phyloP scores from a whole-genome alignment of 2,329 filamentous ascomycete species.

The Sordariomycetes sp. region DNA sequence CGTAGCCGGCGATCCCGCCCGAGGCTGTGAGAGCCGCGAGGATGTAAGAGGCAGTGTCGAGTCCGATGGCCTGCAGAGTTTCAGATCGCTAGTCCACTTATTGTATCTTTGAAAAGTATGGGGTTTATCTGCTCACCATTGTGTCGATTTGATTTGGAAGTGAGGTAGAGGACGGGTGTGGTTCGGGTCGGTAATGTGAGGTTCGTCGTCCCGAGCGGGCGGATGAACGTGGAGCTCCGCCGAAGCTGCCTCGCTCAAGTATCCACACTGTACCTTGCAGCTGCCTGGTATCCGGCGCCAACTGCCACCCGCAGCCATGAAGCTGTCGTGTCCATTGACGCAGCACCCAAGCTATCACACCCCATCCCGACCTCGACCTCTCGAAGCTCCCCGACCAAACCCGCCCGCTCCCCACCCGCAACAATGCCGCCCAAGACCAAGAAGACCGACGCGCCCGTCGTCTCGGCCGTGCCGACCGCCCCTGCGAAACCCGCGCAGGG shows the following conservation, averaged over 20 bases:
- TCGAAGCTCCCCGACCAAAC: constrained; percentile 5
- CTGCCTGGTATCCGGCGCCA: not conserved
- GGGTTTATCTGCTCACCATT: not conserved
- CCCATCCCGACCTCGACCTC: constrained; percentile 4
- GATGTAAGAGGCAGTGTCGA: constrained; percentile 53
- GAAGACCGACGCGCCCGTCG: constrained; percentile 17
- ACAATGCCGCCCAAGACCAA: constrained; percentile 37
- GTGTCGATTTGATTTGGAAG: not conserved
- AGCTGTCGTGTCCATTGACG: constrained; percentile 20
- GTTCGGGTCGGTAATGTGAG: not conserved
- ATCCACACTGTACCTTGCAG: not conserved
- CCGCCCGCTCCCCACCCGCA: constrained; percentile 3
- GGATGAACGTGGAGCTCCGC: not conserved
- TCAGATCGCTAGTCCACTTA: not conserved
- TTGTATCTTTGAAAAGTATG: not conserved
- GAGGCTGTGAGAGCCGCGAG: constrained; percentile 73
- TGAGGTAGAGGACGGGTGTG: not conserved
- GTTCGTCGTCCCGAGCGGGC: not conserved
- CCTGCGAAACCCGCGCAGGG: constrained; percentile 13
- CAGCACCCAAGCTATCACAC: constrained; percentile 8
- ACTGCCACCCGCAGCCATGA: constrained; percentile 9
- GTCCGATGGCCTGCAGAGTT: not conserved
- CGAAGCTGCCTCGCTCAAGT: not conserved
- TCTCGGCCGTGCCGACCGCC: constrained; percentile 7
- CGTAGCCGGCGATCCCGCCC: constrained; percentile 79